Base-by-base conservation (phyloP, 2,329 filamentous ascomycete species). In the Paecilomyces dactylethromorphus region DNA sequence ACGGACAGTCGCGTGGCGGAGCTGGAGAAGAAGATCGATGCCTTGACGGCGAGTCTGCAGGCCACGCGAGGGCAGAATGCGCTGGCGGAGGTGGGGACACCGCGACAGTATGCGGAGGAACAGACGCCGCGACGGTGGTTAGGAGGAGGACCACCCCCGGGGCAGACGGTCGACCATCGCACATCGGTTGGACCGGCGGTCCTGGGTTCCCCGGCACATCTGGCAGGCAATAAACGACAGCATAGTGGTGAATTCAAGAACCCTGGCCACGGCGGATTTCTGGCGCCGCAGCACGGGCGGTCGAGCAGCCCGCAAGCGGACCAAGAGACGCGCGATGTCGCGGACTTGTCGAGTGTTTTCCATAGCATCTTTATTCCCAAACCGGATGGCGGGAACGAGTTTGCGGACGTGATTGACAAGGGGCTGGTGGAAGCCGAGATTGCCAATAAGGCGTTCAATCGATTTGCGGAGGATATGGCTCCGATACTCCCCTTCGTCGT, bases 21-120 rank as follows among this genome's bases (percentile, higher is more conserved):
- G 78, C 81, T 97, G 56, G 92, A 96, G 79, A 91, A 88, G 80
- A 95, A 95, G 78, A 93, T 96, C 63, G 91, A 96, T 78, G 90
- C 89, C 8, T 73, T 96, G 70, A 96, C 90, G 7, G 90, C 91
- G 6, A 91, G 86, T 35, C 71, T 96, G 63, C 87, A 91, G 53
- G 85, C 89, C 1, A 71, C 74, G 10, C 71, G 73, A 55, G 67
- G 66, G 5, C 56, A 62, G 18, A 65, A 70, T 53, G 18, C 64
- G 11, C 56, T 58, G 32, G 12, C 61, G 31, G 7, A 59, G 52
- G 33, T 59, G 58, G 55, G 55, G 29, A n/a, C 73, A 74, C 59
- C 72, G 69, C 7, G 74, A 69, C 52, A 72, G 64, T 31, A 78
- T 71, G 18, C 78, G 66, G 61, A 79, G 71, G 57, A 78, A 69